A percentile compares a stretch with the other conserved stretches of the same genome.
phyloP scores from a whole-genome alignment of 2,329 filamentous ascomycete species.

The Metarhizium sp. region DNA sequence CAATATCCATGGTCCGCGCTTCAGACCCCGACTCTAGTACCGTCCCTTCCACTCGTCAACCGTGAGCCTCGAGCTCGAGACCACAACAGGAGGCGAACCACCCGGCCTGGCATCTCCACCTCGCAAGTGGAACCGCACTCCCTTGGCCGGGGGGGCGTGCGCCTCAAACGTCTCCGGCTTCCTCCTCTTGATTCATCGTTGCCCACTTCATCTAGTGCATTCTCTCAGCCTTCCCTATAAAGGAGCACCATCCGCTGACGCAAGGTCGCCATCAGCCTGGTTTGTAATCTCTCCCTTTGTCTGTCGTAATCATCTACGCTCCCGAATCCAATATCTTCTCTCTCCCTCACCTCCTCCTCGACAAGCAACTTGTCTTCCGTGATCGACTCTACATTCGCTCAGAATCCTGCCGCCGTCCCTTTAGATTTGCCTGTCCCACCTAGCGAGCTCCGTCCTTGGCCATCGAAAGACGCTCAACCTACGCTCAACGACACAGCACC shows the following conservation, averaged over 20 bases:
- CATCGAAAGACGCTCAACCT: not conserved
- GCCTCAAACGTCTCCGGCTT: not conserved
- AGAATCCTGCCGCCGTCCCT: not conserved
- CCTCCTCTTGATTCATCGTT: constrained; percentile 3
- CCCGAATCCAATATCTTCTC: not conserved
- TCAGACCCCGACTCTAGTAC: not conserved
- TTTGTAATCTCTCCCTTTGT: constrained; percentile 1
- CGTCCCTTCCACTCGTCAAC: too few species aligned
- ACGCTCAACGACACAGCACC: not conserved
- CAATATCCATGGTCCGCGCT: not conserved
- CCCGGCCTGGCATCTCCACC: constrained; percentile 4
- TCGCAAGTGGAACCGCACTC: not conserved
- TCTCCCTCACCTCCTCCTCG: constrained; percentile 7
- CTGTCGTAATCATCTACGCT: not conserved
- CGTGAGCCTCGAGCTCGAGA: not conserved
- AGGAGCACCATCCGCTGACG: constrained; percentile 7
- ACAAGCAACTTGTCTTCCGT: not conserved
- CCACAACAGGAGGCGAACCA: constrained; percentile 2
- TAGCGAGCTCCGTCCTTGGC: not conserved
- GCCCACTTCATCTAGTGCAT: constrained; percentile 1
- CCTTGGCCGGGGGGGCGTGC: not conserved
- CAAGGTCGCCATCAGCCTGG: constrained; percentile 4
- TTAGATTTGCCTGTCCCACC: not conserved
- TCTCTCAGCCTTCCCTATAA: constrained; percentile 6
- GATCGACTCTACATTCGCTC: not conserved